These are phyloP conservation scores for Citeromyces matritensis DNA, from an alignment of 805 yeast species.

Conservation along the genomic window DNA sequence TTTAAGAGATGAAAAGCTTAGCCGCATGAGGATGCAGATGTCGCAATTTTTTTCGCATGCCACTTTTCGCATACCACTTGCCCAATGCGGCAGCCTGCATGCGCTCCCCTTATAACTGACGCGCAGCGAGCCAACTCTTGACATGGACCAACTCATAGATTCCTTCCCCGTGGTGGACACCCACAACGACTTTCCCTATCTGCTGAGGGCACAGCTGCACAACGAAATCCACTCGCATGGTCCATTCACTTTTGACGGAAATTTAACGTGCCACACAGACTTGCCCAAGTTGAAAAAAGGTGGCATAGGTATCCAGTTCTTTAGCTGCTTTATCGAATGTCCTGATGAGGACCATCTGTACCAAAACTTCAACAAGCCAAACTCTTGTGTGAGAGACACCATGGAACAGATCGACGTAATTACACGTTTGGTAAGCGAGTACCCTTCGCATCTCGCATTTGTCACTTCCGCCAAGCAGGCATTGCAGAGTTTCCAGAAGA, in stretches of 20 bases:
- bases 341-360: slow-evolving; percentile 19
- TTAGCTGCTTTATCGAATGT: slow-evolving; percentile 32
- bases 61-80: too few relatives aligned
- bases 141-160: slow-evolving; percentile 5
- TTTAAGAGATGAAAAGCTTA: too few relatives aligned
- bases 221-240: slow-evolving; percentile 19
- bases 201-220: slow-evolving; percentile 26
- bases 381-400: slow-evolving; percentile 32
- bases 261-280: slow-evolving; percentile 28
- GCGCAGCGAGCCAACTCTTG: too few relatives aligned
- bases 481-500: slow-evolving; percentile 7
- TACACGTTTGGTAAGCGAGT: slow-evolving; percentile 24
- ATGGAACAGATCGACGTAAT: slow-evolving; percentile 38
- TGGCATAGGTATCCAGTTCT: slow-evolving; percentile 31
- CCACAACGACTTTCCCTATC: slow-evolving; percentile 37
- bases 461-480: slow-evolving; percentile 27
- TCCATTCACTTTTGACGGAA: slow-evolving; percentile 22
- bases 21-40: too few relatives aligned
- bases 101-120: too few relatives aligned
- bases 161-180: slow-evolving; percentile 26
- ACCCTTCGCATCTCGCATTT: slow-evolving; percentile 21
- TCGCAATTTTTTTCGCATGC: too few relatives aligned
- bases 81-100: too few relatives aligned
- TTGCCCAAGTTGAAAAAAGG: slow-evolving; percentile 25
- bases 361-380: slow-evolving; percentile 27